A percentile compares a stretch with the other conserved stretches of the same genome.
These are phyloP conservation scores for Hymenoscyphus fraxineus DNA, from an alignment of 2,329 filamentous ascomycete genomes.

Conservation along the genomic window DNA sequence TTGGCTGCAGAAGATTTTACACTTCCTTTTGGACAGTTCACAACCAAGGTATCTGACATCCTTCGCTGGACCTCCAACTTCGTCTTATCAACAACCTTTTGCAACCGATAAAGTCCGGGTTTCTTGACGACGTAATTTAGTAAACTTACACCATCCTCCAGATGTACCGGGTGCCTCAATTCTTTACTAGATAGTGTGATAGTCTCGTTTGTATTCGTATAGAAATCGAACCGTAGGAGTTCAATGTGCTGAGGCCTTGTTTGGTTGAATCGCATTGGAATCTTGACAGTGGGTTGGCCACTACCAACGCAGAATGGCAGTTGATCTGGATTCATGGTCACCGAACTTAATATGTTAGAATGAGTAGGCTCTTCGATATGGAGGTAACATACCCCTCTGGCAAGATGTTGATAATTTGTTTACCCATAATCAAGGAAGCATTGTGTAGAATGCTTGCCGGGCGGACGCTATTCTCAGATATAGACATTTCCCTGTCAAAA, in stretches of 20 bases:
- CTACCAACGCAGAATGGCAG: constrained; percentile 77
- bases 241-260: constrained; percentile 87
- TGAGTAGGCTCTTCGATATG: background rate
- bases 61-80: constrained; percentile 85
- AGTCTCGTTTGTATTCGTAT: constrained; percentile 74
- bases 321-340: constrained; percentile 77
- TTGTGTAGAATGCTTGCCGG: constrained; percentile 85
- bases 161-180: constrained; percentile 63
- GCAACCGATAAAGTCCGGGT: constrained; percentile 79
- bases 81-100: constrained; percentile 85
- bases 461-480: constrained; percentile 92
- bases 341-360: constrained; percentile 53
- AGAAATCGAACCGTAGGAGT: constrained; percentile 79
- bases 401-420: constrained; percentile 95
- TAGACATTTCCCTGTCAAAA: constrained; percentile 87
- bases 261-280: constrained; percentile 92
- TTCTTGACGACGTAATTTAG: constrained; percentile 74
- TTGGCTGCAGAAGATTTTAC: constrained; percentile 62
- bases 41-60: constrained; percentile 75
- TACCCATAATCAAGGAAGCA: constrained; percentile 87
- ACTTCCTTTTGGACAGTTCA: constrained; percentile 75
- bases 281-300: constrained; percentile 54
- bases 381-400: constrained; percentile 69
- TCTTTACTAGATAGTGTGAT: constrained; percentile 73
- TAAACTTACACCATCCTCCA: constrained; percentile 55